Conservation (phyloP, 1,139 yeast species). For the Zygoascus meyerae region DNA sequence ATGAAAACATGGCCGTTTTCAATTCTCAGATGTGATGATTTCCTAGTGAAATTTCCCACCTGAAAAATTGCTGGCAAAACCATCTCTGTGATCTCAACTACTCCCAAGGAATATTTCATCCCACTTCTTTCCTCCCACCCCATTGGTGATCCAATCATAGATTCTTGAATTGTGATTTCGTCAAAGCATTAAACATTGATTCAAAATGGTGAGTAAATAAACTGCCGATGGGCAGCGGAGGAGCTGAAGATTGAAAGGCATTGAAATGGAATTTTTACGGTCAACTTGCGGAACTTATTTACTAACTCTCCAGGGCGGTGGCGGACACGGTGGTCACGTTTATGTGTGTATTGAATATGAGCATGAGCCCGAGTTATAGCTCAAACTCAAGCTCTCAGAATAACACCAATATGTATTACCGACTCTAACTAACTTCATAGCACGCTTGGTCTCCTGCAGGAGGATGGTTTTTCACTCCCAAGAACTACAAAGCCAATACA, state of each 20-base stretch:
- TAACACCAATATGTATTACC: background rate
- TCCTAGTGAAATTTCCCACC: no score
- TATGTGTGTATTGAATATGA: conserved; percentile 7
- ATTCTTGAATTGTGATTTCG: no score
- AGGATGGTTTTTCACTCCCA: conserved; percentile 42
- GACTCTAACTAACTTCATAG: conserved; percentile 12
- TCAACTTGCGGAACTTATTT: background rate
- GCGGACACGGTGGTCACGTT: conserved; percentile 12
- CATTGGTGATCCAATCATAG: background rate
- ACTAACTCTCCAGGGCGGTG: conserved; percentile 6
- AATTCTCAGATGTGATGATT: no score
- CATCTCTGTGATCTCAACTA: conserved; percentile 1
- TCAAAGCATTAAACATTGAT: no score
- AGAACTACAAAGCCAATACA: conserved; percentile 39
- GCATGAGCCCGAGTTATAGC: background rate
- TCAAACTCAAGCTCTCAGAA: no score
- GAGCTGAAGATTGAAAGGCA: no score
- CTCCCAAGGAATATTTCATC: background rate
- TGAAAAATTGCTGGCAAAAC: conserved; percentile 1
- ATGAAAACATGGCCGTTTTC: no score
- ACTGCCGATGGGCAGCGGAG: no score
- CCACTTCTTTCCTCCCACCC: background rate
- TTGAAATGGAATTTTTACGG: background rate
- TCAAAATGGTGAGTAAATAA: no score
- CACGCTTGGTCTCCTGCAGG: conserved; percentile 38